Evolutionary conservation across 345 rosid genomes (phyloP).

Genomic region (Chamaenerion angustifolium): DNA sequence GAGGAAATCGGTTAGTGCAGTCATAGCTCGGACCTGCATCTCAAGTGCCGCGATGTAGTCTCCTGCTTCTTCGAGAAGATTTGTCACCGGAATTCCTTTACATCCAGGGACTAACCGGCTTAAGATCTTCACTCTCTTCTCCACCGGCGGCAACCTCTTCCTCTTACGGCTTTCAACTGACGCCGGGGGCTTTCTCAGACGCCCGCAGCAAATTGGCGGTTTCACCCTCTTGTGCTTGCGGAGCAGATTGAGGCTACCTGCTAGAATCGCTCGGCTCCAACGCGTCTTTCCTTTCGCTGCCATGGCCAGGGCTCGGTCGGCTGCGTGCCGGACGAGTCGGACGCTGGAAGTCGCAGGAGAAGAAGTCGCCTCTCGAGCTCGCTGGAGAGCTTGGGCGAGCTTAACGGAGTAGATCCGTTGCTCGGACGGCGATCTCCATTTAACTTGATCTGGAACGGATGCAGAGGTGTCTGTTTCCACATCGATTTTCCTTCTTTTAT

Average conservation of each 20-base stretch:
- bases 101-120: slow-evolving; percentile 85
- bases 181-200: slow-evolving; percentile 17
- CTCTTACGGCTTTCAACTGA: slow-evolving; percentile 8
- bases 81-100: slow-evolving; percentile 39
- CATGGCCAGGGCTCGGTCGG: slow-evolving; percentile 42
- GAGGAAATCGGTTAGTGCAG: slow-evolving; percentile 38
- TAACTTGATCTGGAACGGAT: slow-evolving; percentile 2
- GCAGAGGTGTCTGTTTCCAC: slow-evolving; percentile 3
- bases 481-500: slow-evolving; percentile 33
- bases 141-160: slow-evolving; percentile 34
- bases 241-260: slow-evolving; percentile 20
- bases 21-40: slow-evolving; percentile 90
- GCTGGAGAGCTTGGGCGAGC: slow-evolving; percentile 48
- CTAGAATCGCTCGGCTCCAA: slow-evolving; percentile 68
- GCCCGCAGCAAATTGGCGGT: slow-evolving; percentile 4
- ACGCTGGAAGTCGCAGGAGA: slow-evolving; percentile 11
- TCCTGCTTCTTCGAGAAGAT: slow-evolving; percentile 57
- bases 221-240: slow-evolving; percentile 37
- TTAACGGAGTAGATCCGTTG: slow-evolving; percentile 60
- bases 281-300: slow-evolving; percentile 45
- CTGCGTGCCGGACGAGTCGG: slow-evolving; percentile 14
- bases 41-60: slow-evolving; percentile 87
- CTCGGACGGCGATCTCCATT: slow-evolving; percentile 48
- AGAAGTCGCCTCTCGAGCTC: slow-evolving; percentile 9
- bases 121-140: slow-evolving; percentile 33